A percentile compares a stretch with the other conserved stretches of the same genome.
phyloP scores from a whole-genome alignment of 139 green algal genomes.

The Chlamydomonas applanata region DNA sequence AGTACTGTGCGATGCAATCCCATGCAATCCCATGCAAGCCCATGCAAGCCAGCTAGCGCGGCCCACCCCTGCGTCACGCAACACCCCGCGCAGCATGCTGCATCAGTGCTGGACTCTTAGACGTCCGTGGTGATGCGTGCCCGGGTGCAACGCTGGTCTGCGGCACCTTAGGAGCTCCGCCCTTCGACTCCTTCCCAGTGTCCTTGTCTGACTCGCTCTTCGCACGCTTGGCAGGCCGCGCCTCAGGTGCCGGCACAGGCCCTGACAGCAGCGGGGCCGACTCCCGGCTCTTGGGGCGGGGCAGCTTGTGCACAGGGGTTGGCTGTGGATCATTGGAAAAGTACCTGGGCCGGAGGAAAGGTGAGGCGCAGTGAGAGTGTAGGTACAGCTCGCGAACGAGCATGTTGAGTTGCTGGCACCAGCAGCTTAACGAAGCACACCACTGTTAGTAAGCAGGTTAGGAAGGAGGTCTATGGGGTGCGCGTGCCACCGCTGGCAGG shows the following conservation, averaged over 20 bases:
- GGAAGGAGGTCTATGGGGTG: background rate
- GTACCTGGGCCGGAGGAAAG: constrained; percentile 59
- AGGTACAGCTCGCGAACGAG: background rate
- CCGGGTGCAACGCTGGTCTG: too few species aligned
- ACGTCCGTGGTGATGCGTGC: too few species aligned
- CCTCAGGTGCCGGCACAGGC: background rate
- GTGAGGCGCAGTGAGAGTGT: background rate
- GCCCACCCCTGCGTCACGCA: too few species aligned
- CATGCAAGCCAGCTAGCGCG: too few species aligned
- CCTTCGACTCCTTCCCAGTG: too few species aligned
- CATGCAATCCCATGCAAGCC: too few species aligned
- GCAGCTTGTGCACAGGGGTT: constrained; percentile 51
- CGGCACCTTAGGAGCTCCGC: too few species aligned
- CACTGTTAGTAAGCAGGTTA: background rate
- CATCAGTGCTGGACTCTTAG: too few species aligned
- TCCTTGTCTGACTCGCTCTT: too few species aligned
- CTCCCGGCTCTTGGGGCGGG: constrained; percentile 41
- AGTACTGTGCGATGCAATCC: too few species aligned
- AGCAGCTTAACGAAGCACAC: background rate
- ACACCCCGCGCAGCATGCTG: too few species aligned
- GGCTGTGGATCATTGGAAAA: constrained; percentile 61
- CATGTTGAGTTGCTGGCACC: background rate
- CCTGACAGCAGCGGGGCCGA: background rate
- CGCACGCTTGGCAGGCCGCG: background rate
- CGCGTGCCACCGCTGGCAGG: background rate